Evolutionary conservation across 2,329 filamentous ascomycete genomes (phyloP), one percentile per base, ranked within the genome.

Genomic region (Epichloe aotearoae): DNA sequence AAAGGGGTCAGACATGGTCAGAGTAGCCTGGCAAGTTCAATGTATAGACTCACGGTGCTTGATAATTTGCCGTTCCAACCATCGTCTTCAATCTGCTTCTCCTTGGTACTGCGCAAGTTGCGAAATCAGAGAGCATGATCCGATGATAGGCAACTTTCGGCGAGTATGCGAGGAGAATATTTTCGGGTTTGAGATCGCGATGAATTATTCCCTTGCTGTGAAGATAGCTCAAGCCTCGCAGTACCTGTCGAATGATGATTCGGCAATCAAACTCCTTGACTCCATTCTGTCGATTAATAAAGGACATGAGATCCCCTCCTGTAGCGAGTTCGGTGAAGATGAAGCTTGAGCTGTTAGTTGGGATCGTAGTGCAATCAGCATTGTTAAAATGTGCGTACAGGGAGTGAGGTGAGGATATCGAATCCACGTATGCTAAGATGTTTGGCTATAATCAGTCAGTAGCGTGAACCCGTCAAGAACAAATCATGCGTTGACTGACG

Each of bases 311-410:
- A 54, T 79, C 76, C 0, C 76, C 76, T 0, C 79, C 72, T 4
- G 72, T 68, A 0, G 78, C 78, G 37, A 82, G 66, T 47, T 81
- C 76, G 1, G 72, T 76, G 52, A 82, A 79, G 0, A 74, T 73
- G 52, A 76, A 79, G 36, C 74, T 77, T 12, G 4, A 8, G 42
- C 3, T 17, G 43, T 57, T 12, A 58, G 47, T 12, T 17, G 20
- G 11, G 39, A 37, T 30, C 7, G 23, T 12, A 6, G n/a, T 20
- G 37, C 5, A 26, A 15, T 4, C 14, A 34, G 19, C 2, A 45
- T 8, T 19, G n/a, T 2, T 4, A 3, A 34, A 7, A 20, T 5
- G 5, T 38, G 59, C 70, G 53, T 57, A 79, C 69, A 80, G 57
- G 15, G 66, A 72, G 50, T 73, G 64, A 3, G 63, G 61, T 4